Percentiles rank a stretch among this genome's conserved stretches.
Evolutionary conservation across 2,329 filamentous ascomycete species (phyloP).

Genomic region (Diaporthe caulivora): DNA sequence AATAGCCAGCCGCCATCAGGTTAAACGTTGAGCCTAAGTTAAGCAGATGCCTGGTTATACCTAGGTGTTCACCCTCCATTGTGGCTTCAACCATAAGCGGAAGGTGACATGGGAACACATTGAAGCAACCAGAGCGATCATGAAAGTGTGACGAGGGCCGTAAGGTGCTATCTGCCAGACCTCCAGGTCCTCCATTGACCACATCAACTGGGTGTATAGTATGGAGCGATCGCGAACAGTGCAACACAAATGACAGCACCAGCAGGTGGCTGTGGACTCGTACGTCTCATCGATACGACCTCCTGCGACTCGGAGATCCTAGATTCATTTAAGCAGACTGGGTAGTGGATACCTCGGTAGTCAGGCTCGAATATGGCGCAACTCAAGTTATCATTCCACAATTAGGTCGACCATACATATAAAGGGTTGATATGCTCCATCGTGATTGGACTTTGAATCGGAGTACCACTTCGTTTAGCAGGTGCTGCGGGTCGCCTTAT

Average conservation of each 20-base stretch:
- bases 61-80: no score
- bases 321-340: not conserved
- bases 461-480: no score
- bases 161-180: not conserved
- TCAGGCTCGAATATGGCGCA: not conserved
- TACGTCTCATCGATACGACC: not conserved
- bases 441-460: not conserved
- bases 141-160: not conserved
- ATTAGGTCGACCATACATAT: not conserved
- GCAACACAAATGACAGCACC: not conserved
- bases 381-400: not conserved
- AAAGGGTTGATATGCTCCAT: not conserved
- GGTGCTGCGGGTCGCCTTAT: no score
- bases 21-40: not conserved
- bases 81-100: not conserved
- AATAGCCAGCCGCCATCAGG: not conserved
- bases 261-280: not conserved
- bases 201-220: not conserved
- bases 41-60: not conserved
- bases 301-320: not conserved
- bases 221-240: not conserved
- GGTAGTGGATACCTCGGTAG: not conserved
- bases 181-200: not conserved
- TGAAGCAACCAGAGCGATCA: no score
- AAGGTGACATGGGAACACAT: not conserved